Conservation (phyloP, 2,329 filamentous ascomycete species). For the Graphium sp. region DNA sequence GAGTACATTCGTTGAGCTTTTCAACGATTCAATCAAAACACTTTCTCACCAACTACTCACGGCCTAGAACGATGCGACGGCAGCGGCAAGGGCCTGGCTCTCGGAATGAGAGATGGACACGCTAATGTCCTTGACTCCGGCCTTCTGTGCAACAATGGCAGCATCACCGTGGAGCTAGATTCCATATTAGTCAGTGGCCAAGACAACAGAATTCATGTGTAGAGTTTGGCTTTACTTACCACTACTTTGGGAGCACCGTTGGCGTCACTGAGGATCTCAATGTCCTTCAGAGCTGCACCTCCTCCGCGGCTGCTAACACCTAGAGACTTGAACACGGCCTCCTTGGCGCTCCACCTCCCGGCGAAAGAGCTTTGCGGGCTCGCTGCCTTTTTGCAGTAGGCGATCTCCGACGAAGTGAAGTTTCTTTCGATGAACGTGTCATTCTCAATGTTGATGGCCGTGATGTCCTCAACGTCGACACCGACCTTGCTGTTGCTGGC, state of each 20-base stretch:
- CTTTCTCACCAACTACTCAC: too few relatives aligned
- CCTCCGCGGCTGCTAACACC: conserved; percentile 76
- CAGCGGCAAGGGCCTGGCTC: conserved; percentile 84
- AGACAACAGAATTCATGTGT: too few relatives aligned
- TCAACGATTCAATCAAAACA: too few relatives aligned
- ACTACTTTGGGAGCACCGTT: conserved; percentile 70
- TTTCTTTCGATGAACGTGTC: conserved; percentile 90
- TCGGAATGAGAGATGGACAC: conserved; percentile 96
- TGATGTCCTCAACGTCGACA: conserved; percentile 83
- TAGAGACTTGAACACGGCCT: conserved; percentile 95
- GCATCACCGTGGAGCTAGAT: conserved; percentile 79
- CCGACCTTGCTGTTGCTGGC: conserved; percentile 59
- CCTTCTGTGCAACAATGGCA: conserved; percentile 65
- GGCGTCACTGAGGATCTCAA: conserved; percentile 74
- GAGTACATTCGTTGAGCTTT: too few relatives aligned
- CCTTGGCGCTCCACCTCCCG: conserved; percentile 92
- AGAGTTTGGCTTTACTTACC: conserved; percentile 38
- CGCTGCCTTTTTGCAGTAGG: conserved; percentile 68
- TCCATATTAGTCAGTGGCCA: too few relatives aligned
- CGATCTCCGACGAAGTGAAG: conserved; percentile 71
- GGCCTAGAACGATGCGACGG: conserved; percentile 60
- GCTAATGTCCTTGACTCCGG: conserved; percentile 72
- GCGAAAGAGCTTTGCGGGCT: conserved; percentile 82
- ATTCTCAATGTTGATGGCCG: conserved; percentile 80
- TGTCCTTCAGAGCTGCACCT: conserved; percentile 80